Base-by-base conservation (phyloP, 164 flowering plant genomes). In the Hamamelis virginiana region DNA sequence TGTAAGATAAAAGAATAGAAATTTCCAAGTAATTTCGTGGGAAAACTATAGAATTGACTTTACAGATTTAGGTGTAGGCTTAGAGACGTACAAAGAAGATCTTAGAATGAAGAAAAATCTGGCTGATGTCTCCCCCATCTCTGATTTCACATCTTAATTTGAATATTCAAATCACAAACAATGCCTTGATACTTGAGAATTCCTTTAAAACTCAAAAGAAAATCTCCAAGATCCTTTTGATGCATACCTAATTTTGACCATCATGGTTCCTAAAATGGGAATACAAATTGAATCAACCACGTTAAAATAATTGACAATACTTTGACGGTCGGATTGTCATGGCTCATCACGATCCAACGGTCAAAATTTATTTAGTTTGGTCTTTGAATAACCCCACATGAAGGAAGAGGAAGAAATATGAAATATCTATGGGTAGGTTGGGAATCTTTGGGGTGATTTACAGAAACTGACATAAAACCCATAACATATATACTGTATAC, bases 161-260 rank as follows among this genome's bases (percentile, higher is more conserved):
- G 22, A 10, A 8, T 53, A 26, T 9, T 5, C 3, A 19, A 1
- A 51, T 33, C 6, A 2, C 6, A 33, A 22, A 11, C 13, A 25
- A 2, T 55, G 48, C 45, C 69, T 22, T 59, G 65, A 72, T 66
- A 50, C 66, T 50, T 18, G 43, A 72, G 53, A 59, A 55, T 19
- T 11, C 21, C 23, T 44, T 46, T 50, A 43, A 43, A 12, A 45
- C 64, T 58, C 11, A 22, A 4, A 48, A 69, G 22, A 65, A 55
- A 45, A 60, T 64, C 69, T 61, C 13, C 1, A 59, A 6, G 28
- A 51, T 59, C 47, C 64, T 59, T 64, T 53, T 21, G 55, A 52
- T 68, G 16, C 21, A 41, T 65, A 48, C 78, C 81, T 64, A 74
- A 68, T 51, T 61, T 72, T 73, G 71, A 53, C 74, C 64, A 27